Conservation (phyloP, 2,329 filamentous ascomycete species). For the Cladosporium sp. region DNA sequence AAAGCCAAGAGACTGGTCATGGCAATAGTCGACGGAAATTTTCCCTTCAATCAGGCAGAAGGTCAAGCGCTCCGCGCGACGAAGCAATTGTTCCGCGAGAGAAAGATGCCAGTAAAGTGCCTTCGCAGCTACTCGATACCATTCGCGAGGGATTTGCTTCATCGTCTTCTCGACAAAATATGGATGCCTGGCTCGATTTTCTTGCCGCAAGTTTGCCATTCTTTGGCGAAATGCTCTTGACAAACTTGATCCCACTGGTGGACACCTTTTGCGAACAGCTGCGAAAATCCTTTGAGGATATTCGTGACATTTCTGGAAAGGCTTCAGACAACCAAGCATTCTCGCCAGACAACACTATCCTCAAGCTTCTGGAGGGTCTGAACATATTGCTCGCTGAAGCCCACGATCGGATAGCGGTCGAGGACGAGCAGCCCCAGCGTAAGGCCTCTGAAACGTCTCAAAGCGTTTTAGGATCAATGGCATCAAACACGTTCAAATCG, state of each 20-base stretch:
- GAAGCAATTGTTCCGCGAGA: not conserved
- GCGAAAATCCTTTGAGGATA: constrained; percentile 60
- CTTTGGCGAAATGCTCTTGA: constrained; percentile 79
- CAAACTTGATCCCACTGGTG: constrained; percentile 82
- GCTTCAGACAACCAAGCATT: constrained; percentile 1
- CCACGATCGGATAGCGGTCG: constrained; percentile 78
- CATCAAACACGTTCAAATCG: constrained; percentile 79
- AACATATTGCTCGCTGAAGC: constrained; percentile 84
- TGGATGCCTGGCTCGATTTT: constrained; percentile 90
- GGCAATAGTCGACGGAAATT: not conserved
- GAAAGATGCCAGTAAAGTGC: not conserved
- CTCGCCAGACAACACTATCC: constrained; percentile 22
- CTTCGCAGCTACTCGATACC: constrained; percentile 63
- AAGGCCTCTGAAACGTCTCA: constrained; percentile 7
- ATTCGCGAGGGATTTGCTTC: constrained; percentile 76
- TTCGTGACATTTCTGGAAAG: constrained; percentile 57
- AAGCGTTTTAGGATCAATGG: constrained; percentile 48
- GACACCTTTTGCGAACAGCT: constrained; percentile 83
- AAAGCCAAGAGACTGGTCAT: not conserved
- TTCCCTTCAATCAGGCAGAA: constrained; percentile 2
- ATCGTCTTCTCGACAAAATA: constrained; percentile 62
- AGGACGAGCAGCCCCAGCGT: constrained; percentile 63
- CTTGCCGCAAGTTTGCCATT: constrained; percentile 76
- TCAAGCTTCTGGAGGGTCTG: constrained; percentile 70
- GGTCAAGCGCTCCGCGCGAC: constrained; percentile 7